Conservation (phyloP, 2,329 filamentous ascomycete species). For the Fusarium avenaceum region DNA sequence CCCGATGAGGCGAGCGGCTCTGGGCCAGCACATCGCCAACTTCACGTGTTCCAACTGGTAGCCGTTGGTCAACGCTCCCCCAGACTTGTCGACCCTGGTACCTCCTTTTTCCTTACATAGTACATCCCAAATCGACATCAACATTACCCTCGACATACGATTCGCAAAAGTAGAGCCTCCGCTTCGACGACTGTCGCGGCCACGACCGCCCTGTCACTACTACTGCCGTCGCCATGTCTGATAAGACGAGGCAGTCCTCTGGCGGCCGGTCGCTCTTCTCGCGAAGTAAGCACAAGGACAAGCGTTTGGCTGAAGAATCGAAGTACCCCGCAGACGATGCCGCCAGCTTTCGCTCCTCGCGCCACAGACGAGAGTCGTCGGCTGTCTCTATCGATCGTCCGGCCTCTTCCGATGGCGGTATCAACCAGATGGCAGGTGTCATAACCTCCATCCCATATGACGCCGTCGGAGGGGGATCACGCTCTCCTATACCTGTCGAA, state of each 20-base stretch:
- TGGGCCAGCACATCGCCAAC: conserved; percentile 54
- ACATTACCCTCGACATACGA: conserved; percentile 36
- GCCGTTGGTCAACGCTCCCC: conserved; percentile 15
- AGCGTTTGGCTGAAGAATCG: conserved; percentile 71
- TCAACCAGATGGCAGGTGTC: conserved; percentile 83
- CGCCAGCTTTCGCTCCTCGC: conserved; percentile 75
- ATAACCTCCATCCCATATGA: conserved; percentile 93
- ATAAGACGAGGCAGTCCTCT: conserved; percentile 86
- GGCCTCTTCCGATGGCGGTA: conserved; percentile 72
- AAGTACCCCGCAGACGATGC: conserved; percentile 72
- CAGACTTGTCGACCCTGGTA: conserved; percentile 18
- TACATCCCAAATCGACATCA: conserved; percentile 27
- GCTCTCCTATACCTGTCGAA: conserved; percentile 79
- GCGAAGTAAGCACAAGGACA: conserved; percentile 83
- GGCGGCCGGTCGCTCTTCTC: conserved; percentile 86
- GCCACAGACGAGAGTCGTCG: conserved; percentile 81
- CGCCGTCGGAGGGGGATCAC: conserved; percentile 72
- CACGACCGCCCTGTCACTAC: conserved; percentile 39
- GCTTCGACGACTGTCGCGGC: conserved; percentile 39
- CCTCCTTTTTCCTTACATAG: conserved; percentile 22
- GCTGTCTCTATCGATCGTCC: conserved; percentile 78
- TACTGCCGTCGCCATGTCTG: conserved; percentile 66
- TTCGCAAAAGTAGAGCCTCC: conserved; percentile 30
- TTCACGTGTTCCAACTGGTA: conserved; percentile 53
- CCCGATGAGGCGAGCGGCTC: conserved; percentile 58